Conservation (phyloP, 129 eudicot genomes). For the Apium graveolens region DNA sequence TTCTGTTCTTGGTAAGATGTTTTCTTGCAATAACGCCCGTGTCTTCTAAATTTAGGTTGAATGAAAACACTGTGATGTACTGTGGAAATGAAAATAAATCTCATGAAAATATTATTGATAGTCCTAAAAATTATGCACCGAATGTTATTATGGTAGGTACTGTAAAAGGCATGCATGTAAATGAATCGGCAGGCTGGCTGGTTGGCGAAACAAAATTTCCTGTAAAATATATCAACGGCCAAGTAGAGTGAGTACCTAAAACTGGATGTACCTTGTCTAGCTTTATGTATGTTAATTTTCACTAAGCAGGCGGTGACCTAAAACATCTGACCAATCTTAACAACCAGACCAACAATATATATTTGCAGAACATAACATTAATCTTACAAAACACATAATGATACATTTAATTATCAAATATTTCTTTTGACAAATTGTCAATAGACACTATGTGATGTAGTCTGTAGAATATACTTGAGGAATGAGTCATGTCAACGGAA, state of each 20-base stretch:
- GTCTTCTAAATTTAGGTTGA: not conserved
- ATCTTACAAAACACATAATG: too few relatives aligned
- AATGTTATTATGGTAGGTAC: too few relatives aligned
- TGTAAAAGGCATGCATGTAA: too few relatives aligned
- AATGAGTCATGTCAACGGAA: too few relatives aligned
- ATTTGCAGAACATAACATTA: too few relatives aligned
- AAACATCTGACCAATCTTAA: not conserved
- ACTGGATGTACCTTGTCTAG: not conserved
- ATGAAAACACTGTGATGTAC: too few relatives aligned
- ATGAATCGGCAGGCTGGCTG: not conserved
- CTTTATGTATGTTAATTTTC: not conserved
- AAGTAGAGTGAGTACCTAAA: not conserved
- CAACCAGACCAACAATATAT: too few relatives aligned
- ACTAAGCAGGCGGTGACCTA: not conserved
- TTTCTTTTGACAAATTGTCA: too few relatives aligned
- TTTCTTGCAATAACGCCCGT: not conserved
- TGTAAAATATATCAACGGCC: too few relatives aligned
- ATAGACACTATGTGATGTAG: too few relatives aligned
- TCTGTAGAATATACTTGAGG: too few relatives aligned
- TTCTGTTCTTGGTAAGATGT: not conserved
- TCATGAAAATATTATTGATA: not conserved
- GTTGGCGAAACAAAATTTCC: not conserved
- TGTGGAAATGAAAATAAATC: not conserved
- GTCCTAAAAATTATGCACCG: not conserved
- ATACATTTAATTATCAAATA: too few relatives aligned